Evolutionary conservation across 257 asterid genomes (phyloP).

Genomic region (Przewalskia tangutica): DNA sequence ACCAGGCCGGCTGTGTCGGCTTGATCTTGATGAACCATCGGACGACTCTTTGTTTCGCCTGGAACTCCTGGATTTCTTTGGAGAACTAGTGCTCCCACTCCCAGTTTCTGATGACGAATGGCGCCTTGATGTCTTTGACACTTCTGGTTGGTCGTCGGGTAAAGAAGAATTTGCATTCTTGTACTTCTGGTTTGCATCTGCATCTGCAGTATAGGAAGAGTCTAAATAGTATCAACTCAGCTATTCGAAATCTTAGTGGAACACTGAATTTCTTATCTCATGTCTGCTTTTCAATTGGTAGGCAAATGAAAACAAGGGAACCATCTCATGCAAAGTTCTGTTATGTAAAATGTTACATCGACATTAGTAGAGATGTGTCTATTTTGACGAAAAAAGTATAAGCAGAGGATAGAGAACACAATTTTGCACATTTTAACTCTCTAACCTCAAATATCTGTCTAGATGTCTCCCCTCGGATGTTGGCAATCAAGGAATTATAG

Average conservation of each 20-base stretch:
- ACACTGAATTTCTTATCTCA: not conserved
- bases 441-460: too few species aligned
- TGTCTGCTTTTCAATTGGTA: not conserved
- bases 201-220: not conserved
- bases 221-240: not conserved
- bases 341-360: not conserved
- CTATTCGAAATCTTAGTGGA: too few species aligned
- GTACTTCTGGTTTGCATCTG: conserved; percentile 29
- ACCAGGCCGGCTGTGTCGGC: conserved; percentile 12
- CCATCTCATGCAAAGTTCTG: not conserved
- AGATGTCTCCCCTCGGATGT: too few species aligned
- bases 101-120: conserved; percentile 12
- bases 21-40: conserved; percentile 29
- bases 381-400: too few species aligned
- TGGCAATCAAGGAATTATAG: too few species aligned
- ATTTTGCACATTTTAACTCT: too few species aligned
- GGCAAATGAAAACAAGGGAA: not conserved
- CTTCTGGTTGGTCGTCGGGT: conserved; percentile 21
- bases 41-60: conserved; percentile 40
- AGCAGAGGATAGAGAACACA: too few species aligned
- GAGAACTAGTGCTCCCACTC: conserved; percentile 16
- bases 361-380: too few species aligned
- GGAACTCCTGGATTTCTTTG: conserved; percentile 27
- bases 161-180: conserved; percentile 16
- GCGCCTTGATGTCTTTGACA: conserved; percentile 36